Percentiles rank a stretch among this genome's conserved stretches.
These are phyloP conservation scores for Dipteronia dyeriana DNA, from an alignment of 345 rosid species.

Conservation along the genomic window DNA sequence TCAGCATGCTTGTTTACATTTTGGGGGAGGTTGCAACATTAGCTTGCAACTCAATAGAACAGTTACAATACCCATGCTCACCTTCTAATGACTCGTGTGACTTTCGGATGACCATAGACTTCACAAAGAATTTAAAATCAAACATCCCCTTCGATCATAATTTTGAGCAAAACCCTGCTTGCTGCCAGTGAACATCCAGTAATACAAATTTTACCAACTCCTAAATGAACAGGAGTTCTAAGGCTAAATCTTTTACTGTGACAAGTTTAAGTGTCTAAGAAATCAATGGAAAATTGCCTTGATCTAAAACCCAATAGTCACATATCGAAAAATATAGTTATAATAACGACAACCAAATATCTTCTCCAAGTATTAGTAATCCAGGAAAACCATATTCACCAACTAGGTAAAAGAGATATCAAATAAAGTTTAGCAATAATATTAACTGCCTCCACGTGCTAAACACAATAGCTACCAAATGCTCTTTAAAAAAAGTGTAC, in stretches of 20 bases:
- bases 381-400: background rate
- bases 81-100: background rate
- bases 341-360: background rate
- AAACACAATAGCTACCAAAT: background rate
- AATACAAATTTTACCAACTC: background rate
- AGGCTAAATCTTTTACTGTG: background rate
- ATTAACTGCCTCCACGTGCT: background rate
- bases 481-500: background rate
- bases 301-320: background rate
- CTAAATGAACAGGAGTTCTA: background rate
- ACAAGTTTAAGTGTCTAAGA: background rate
- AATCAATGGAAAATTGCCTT: background rate
- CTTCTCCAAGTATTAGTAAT: background rate
- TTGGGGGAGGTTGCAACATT: background rate
- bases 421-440: background rate
- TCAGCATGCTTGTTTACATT: background rate
- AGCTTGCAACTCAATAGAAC: background rate
- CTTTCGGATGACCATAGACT: background rate
- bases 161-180: background rate
- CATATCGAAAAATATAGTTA: background rate
- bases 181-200: constrained; percentile 1
- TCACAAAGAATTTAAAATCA: background rate
- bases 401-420: background rate
- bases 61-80: background rate
- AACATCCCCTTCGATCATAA: background rate